Evolutionary conservation across 768 basidiomycete species (phyloP).

Genomic region (Rhodotorula toruloides): DNA sequence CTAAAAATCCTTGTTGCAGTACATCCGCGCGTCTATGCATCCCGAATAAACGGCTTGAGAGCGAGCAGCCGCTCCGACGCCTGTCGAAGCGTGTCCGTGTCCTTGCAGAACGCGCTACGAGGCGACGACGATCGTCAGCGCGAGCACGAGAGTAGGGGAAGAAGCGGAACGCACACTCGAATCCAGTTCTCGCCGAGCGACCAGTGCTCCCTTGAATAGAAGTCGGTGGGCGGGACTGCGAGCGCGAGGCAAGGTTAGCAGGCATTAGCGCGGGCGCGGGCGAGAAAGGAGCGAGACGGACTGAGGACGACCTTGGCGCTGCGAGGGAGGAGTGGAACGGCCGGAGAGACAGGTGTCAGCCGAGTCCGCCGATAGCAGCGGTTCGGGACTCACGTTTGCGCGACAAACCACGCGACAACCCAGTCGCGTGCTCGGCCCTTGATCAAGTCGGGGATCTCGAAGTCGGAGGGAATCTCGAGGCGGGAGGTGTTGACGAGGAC

Average conservation of each 20-base stretch:
- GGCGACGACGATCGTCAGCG: constrained; percentile 27
- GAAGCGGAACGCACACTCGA: constrained; percentile 20
- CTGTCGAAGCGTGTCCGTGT: constrained; percentile 68
- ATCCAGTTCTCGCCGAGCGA: constrained; percentile 32
- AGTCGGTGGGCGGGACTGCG: constrained; percentile 40
- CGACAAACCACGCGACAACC: constrained; percentile 43
- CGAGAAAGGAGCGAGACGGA: no score
- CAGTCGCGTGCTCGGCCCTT: constrained; percentile 49
- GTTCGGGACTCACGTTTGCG: constrained; percentile 28
- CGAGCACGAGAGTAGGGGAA: no score
- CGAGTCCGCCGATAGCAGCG: no score
- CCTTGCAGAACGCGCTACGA: constrained; percentile 95
- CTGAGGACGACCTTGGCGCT: constrained; percentile 2
- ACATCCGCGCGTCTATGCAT: constrained; percentile 6
- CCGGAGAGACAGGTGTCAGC: neutral
- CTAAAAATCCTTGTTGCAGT: no score
- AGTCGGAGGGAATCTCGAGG: constrained; percentile 47
- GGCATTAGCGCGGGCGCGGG: no score
- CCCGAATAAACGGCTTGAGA: constrained; percentile 61
- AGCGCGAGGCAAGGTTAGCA: neutral
- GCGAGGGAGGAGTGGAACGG: neutral
- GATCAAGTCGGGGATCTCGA: constrained; percentile 44
- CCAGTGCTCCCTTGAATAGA: constrained; percentile 35
- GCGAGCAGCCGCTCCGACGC: constrained; percentile 78
- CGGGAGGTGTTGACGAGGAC: constrained; percentile 58